These are phyloP conservation scores for Tricholoma furcatifolium DNA, from an alignment of 768 basidiomycete species.

Conservation along the genomic window DNA sequence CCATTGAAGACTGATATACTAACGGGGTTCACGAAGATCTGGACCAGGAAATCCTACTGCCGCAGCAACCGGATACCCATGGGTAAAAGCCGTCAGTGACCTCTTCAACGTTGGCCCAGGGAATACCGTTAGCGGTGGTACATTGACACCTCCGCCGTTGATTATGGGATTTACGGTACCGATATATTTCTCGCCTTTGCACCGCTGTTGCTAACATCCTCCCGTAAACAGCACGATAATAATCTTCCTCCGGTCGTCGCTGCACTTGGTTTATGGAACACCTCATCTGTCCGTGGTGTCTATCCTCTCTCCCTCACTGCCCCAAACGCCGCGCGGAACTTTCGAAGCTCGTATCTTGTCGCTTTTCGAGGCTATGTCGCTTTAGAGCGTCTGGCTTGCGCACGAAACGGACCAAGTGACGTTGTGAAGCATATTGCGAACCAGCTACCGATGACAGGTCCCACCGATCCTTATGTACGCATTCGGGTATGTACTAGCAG, in stretches of 20 bases:
- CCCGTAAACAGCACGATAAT: constrained; percentile 38
- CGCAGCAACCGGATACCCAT: constrained; percentile 37
- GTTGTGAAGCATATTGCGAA: constrained; percentile 18
- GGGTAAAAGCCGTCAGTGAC: constrained; percentile 37
- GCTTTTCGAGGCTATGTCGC: constrained; percentile 41
- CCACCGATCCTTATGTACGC: constrained; percentile 29
- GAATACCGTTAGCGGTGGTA: constrained; percentile 21
- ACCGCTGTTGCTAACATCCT: not conserved
- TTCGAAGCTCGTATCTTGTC: constrained; percentile 38
- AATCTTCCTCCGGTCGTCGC: constrained; percentile 40
- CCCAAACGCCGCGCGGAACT: constrained; percentile 29
- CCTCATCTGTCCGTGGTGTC: constrained; percentile 25
- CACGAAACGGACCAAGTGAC: not conserved
- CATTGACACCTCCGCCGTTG: constrained; percentile 35
- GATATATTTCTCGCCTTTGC: not conserved
- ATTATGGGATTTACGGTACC: constrained; percentile 43
- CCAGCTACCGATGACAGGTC: constrained; percentile 6
- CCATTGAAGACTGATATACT: not conserved
- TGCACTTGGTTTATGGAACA: constrained; percentile 44
- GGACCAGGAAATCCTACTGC: constrained; percentile 44
- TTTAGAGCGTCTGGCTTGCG: constrained; percentile 39
- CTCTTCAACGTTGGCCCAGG: constrained; percentile 33
- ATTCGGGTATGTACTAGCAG: constrained; percentile 26
- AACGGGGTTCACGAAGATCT: constrained; percentile 23
- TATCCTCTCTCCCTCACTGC: constrained; percentile 34